Percentiles rank a stretch among this genome's conserved stretches.
Conservation (phyloP, 108 stramenopile species). For the Cylindrotheca closterium region DNA sequence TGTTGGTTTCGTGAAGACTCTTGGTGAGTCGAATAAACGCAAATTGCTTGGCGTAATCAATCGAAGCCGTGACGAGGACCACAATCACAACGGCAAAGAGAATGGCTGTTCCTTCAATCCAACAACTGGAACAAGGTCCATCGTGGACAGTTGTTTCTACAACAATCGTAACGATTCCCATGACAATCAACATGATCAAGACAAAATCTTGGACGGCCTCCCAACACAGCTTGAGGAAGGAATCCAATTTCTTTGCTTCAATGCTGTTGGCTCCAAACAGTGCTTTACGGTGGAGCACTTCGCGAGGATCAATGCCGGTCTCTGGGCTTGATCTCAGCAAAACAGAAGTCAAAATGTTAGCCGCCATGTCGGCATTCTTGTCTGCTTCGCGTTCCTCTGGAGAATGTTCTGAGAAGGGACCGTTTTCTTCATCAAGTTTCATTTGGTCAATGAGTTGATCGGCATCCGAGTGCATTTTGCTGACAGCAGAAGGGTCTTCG, state of each 20-base stretch:
- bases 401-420: constrained; percentile 31
- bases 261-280: constrained; percentile 77
- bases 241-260: constrained; percentile 66
- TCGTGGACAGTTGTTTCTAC: constrained; percentile 73
- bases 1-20: constrained; percentile 74
- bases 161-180: constrained; percentile 83
- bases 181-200: constrained; percentile 87
- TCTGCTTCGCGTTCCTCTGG: constrained; percentile 36
- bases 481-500: constrained; percentile 38
- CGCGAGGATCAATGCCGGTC: constrained; percentile 56
- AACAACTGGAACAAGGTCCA: constrained; percentile 61
- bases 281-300: constrained; percentile 61
- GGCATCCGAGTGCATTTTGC: constrained; percentile 24
- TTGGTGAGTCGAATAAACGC: constrained; percentile 89
- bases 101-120: constrained; percentile 96
- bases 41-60: constrained; percentile 94
- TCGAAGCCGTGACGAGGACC: constrained; percentile 87
- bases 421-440: constrained; percentile 30
- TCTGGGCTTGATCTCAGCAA: constrained; percentile 67
- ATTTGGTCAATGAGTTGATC: constrained; percentile 45
- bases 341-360: constrained; percentile 62
- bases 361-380: constrained; percentile 65
- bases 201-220: constrained; percentile 94
- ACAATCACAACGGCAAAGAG: constrained; percentile 87
- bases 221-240: constrained; percentile 82